Conservation (phyloP, 768 basidiomycete genomes). For the Podaxis pistillaris region DNA sequence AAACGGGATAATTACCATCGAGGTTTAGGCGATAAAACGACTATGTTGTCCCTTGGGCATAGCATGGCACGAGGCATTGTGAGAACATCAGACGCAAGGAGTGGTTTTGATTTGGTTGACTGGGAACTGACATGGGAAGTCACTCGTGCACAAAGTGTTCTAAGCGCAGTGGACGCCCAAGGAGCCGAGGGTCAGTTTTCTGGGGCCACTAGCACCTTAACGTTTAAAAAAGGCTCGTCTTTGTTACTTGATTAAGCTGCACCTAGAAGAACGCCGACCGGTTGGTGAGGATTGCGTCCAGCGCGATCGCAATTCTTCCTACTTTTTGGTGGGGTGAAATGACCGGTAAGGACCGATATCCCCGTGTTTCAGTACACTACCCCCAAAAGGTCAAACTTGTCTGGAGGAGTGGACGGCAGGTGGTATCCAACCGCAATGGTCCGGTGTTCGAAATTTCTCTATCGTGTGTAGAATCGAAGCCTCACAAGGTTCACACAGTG, state of each 20-base stretch:
- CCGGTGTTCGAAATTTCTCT: too few species aligned
- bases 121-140: background rate
- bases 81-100: background rate
- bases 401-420: background rate
- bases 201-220: too few species aligned
- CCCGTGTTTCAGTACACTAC: background rate
- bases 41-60: background rate
- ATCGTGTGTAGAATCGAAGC: background rate
- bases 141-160: background rate
- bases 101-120: background rate
- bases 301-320: too few species aligned
- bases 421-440: background rate
- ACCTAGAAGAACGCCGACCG: too few species aligned
- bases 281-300: too few species aligned
- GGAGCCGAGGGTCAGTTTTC: too few species aligned
- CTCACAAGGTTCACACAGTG: background rate
- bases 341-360: background rate
- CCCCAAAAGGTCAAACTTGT: background rate
- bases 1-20: background rate
- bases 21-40: background rate
- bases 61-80: background rate
- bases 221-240: too few species aligned
- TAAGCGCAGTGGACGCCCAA: too few species aligned
- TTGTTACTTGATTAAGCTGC: too few species aligned
- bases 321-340: too few species aligned